Evolutionary conservation across 192 early-diverging fungal species (phyloP), one percentile per base, ranked within the genome.

Genomic region (Physocladia obscura): DNA sequence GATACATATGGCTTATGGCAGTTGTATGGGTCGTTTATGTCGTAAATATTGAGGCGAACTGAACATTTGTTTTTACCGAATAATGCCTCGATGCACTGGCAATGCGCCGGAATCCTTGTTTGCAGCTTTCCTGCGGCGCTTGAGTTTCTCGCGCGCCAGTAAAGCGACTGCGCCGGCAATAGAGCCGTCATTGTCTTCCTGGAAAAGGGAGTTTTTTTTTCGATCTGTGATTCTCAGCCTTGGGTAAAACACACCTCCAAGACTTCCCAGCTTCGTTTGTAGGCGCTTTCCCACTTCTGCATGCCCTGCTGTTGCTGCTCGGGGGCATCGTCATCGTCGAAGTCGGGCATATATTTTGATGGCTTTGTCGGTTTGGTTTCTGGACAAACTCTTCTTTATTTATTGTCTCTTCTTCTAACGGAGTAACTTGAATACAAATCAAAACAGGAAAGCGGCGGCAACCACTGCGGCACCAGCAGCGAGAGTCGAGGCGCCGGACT

Each of bases 261-360:
- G 11, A 89, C 89, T 74, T 98, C 96, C 96, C 96, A 98, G 64
- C 88, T 90, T 19, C 95, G 88, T 76, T 96, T 95, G 84, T 97
- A 98, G 67, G 94, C 93, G 72, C 90, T 91, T 76, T 97, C 93
- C 96, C 96, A 98, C 37, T 91, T 76, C 69, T 96, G 94, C 8
- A 3, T 30, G 19, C 31, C 34, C 21, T 15, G 39, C 1, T 13
- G 2, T 36, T 15, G 39, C 24, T 13, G 19, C 2, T 40, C 44
- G 39, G 17, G 19, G 1, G 11, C 30, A n/a, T 65, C 49, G 63
- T 52, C 47, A 13, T 49, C 47, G 34, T 49, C n/a, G 21, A 54
- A 11, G 8, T 54, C 26, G 24, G 8, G 6, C 52, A 54, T 55
- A n/a, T n/a, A n/a, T n/a, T n/a, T n/a, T n/a, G n/a, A n/a, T n/a